Evolutionary conservation across 2,329 filamentous ascomycete species (phyloP), one percentile per base, ranked within the genome.

Genomic region (Chaetoscypha palmicola): DNA sequence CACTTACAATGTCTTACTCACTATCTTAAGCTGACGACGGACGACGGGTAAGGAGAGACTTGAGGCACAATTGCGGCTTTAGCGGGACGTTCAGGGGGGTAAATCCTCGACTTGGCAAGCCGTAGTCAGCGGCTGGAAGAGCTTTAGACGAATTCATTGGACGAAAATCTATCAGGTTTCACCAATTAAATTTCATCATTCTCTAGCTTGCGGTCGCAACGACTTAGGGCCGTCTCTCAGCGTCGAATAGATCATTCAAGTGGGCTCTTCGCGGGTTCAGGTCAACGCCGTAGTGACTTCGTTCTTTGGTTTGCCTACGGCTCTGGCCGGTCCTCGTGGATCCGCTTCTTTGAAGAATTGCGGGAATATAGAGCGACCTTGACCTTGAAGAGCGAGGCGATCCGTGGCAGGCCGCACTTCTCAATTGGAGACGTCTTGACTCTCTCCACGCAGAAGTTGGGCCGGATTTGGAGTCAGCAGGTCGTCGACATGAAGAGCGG

Each of bases 71-170:
- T 36, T 12, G 24, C 28, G 31, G 47, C 17, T 43, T 41, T 24
- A 28, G 34, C 20, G 35, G 22, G 38, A 38, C 20, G 37, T 43
- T 45, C 42, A 26, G 31, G 34, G 45, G 45, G 44, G 46, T 28
- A 24, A 43, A 28, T 38, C 38, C 40, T 47, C 41, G 31, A 40
- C 22, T 35, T 34, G 39, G 30, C 30, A 31, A 38, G 38, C 41
- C 31, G 12, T 12, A 37, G 45, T 47, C 43, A 52, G 46, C 43
- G 50, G 52, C 47, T 34, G 42, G 42, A 31, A 45, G 20, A 2
- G 9, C 43, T 52, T 42, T 49, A 28, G 32, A 40, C 26, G 31
- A 17, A 54, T 43, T 37, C 37, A 51, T 58, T 57, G 57, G 56
- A 41, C 47, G 42, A 50, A 45, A 51, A 50, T 24, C 42, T 47